phyloP scores from a whole-genome alignment of 192 early-diverging fungal species.

The Coemansia sp. region DNA sequence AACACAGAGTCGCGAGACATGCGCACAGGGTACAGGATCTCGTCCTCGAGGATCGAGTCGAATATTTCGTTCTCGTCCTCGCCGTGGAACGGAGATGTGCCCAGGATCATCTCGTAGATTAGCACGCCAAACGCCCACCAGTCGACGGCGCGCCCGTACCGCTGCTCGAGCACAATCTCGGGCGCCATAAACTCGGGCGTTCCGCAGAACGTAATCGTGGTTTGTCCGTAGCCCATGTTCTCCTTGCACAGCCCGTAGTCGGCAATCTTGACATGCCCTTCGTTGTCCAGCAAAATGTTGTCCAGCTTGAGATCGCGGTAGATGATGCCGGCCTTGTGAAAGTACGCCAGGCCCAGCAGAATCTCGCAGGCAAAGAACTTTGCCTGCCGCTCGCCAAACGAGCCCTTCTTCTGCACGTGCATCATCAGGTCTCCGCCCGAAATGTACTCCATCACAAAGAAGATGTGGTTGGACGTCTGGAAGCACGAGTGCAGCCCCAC shows the following conservation, averaged over 20 bases:
- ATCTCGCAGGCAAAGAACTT: slow-evolving; percentile 98
- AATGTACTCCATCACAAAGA: slow-evolving; percentile 99
- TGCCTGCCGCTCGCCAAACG: slow-evolving; percentile 87
- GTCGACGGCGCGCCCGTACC: slow-evolving; percentile 94
- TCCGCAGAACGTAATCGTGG: slow-evolving; percentile 95
- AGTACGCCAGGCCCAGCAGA: slow-evolving; percentile 90
- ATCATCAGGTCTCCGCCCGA: slow-evolving; percentile 98
- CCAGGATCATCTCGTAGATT: slow-evolving; percentile 89
- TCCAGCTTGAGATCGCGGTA: slow-evolving; percentile 98
- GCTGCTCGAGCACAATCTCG: slow-evolving; percentile 93
- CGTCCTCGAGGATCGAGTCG: slow-evolving; percentile 94
- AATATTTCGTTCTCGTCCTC: slow-evolving; percentile 99
- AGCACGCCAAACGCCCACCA: slow-evolving; percentile 97
- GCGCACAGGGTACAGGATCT: slow-evolving; percentile 91
- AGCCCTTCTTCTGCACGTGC: slow-evolving; percentile 89
- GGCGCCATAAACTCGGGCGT: slow-evolving; percentile 99
- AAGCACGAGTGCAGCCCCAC: slow-evolving; percentile 96
- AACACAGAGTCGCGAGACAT: slow-evolving; percentile 92
- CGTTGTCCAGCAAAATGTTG: slow-evolving; percentile 86
- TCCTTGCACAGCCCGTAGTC: slow-evolving; percentile 99
- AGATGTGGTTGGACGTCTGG: slow-evolving; percentile 91
- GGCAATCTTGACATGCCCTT: slow-evolving; percentile 97
- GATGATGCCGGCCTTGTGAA: slow-evolving; percentile 91
- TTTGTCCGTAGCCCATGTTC: slow-evolving; percentile 84
- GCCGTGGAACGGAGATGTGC: slow-evolving; percentile 90